phyloP scores from a whole-genome alignment of 163 green algal genomes.

The Picocystis sp. region DNA sequence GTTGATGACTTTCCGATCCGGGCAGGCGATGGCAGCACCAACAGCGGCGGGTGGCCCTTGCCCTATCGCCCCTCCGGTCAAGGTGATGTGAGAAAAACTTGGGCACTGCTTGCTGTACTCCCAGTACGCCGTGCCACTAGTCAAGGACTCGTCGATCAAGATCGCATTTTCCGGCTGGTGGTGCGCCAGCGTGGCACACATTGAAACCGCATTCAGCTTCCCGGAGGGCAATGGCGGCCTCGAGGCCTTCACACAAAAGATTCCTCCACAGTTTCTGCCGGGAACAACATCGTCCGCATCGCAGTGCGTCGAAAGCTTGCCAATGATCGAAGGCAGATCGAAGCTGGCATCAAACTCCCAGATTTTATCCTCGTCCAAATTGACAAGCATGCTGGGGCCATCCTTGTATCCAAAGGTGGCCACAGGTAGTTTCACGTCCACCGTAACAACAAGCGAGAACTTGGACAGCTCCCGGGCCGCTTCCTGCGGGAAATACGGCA shows the following conservation, averaged over 20 bases:
- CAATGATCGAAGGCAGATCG: conserved; percentile 12
- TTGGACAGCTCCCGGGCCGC: conserved; percentile 24
- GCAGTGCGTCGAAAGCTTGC: conserved; percentile 18
- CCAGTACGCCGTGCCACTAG: conserved; percentile 57
- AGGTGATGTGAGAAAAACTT: conserved; percentile 53
- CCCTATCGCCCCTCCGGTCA: conserved; percentile 78
- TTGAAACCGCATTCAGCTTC: conserved; percentile 30
- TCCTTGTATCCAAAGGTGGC: conserved; percentile 72
- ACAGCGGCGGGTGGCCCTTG: conserved; percentile 48
- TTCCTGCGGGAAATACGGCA: conserved; percentile 57
- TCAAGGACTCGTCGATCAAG: conserved; percentile 77
- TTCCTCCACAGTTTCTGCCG: conserved; percentile 43
- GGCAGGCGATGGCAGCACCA: conserved; percentile 52
- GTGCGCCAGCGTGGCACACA: conserved; percentile 49
- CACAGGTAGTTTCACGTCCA: conserved; percentile 46
- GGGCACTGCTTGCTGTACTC: conserved; percentile 32
- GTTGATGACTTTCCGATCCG: conserved; percentile 52
- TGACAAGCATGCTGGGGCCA: conserved; percentile 37
- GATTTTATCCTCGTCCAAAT: conserved; percentile 19
- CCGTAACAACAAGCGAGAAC: conserved; percentile 44
- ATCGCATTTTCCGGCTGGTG: conserved; percentile 52
- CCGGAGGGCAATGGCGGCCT: conserved; percentile 24
- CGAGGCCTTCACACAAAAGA: conserved; percentile 20
- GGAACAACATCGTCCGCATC: conserved; percentile 22
- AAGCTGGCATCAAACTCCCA: conserved; percentile 16